Conservation (phyloP, 1,284 basidiomycete genomes). For the Austroboletus niveus region DNA sequence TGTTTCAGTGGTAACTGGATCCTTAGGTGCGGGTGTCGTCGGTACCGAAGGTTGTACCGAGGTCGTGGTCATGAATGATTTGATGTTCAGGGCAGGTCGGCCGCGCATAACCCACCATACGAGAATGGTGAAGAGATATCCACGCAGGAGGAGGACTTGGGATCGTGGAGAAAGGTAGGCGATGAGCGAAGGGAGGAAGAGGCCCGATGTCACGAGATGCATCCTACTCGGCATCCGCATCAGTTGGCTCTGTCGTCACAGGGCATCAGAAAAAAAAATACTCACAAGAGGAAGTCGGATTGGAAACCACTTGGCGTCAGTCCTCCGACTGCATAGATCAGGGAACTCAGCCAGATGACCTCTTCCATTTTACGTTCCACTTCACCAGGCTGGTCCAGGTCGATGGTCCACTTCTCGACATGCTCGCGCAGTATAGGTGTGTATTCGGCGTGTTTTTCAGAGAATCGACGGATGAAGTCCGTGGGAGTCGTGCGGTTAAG, state of each 20-base stretch:
- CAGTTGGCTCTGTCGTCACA: not conserved
- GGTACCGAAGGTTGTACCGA: slow-evolving; percentile 14
- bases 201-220: slow-evolving; percentile 53
- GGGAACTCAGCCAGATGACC: slow-evolving; percentile 39
- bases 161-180: slow-evolving; percentile 37
- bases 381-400: slow-evolving; percentile 29
- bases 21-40: not conserved
- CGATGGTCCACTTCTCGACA: slow-evolving; percentile 24
- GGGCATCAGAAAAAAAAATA: not conserved
- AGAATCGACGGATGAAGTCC: not conserved
- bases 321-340: slow-evolving; percentile 46
- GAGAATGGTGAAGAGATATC: slow-evolving; percentile 41
- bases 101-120: slow-evolving; percentile 43
- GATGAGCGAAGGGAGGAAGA: slow-evolving; percentile 46
- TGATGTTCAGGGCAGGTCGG: slow-evolving; percentile 39
- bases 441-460: slow-evolving; percentile 2
- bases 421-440: slow-evolving; percentile 11
- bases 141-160: slow-evolving; percentile 42
- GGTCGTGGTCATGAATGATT: slow-evolving; percentile 37
- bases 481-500: slow-evolving; percentile 1
- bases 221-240: slow-evolving; percentile 35
- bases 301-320: slow-evolving; percentile 35
- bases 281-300: slow-evolving; percentile 49
- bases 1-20: slow-evolving; percentile 11
- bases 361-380: slow-evolving; percentile 48